Evolutionary conservation across 495 filamentous ascomycete species (phyloP).

Genomic region (Xylaria cubensis): DNA sequence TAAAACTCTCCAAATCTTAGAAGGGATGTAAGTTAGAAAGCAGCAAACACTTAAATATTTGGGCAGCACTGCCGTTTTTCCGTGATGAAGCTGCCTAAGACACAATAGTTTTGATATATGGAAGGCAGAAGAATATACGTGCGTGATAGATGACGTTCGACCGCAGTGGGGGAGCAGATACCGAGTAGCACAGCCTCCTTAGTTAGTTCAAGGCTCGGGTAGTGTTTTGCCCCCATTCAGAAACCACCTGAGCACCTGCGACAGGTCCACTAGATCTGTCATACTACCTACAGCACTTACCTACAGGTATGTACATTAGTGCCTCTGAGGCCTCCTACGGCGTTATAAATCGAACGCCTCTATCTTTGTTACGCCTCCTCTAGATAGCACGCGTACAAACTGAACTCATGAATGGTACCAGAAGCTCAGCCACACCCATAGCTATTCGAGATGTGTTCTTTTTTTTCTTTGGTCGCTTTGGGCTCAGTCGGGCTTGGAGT

Average conservation of each 20-base stretch:
- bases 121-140: slow-evolving; percentile 6
- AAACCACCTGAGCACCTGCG: background rate
- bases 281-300: too few relatives aligned
- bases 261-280: background rate
- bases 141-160: background rate
- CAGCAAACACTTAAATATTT: background rate
- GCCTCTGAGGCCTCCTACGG: slow-evolving; percentile 15
- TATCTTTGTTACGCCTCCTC: background rate
- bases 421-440: background rate
- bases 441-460: background rate
- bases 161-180: background rate
- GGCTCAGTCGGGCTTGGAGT: slow-evolving; percentile 10
- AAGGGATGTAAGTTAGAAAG: background rate
- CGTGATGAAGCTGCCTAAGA: background rate
- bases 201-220: background rate
- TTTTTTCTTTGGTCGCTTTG: background rate
- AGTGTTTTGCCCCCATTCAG: slow-evolving; percentile 8
- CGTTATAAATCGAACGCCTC: background rate
- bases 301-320: too few relatives aligned
- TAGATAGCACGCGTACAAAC: background rate
- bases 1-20: background rate
- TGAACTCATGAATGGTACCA: background rate
- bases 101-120: background rate
- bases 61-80: background rate
- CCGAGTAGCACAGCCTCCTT: background rate